Percentiles rank a stretch among this genome's conserved stretches.
Evolutionary conservation across 2,329 filamentous ascomycete species (phyloP).

Genomic region (Ceratocystiopsis sp.): DNA sequence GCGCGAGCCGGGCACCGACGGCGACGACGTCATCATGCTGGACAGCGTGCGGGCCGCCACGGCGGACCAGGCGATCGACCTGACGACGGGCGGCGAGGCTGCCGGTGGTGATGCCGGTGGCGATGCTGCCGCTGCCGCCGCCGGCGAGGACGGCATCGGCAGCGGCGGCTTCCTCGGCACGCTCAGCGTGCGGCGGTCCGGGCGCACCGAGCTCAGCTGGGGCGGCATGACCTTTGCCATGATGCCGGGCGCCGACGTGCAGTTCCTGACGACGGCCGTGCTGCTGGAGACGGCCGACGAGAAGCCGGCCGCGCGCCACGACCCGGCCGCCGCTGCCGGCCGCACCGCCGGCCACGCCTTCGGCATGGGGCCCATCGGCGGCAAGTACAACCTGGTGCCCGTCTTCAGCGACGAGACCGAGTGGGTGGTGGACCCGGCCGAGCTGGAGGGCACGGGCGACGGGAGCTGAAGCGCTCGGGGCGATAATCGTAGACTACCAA

Average conservation of each 20-base stretch:
- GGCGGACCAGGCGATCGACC: conserved; percentile 19
- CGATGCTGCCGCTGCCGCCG: too few species aligned
- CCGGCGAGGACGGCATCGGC: conserved; percentile 4
- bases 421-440: conserved; percentile 22
- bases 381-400: conserved; percentile 42
- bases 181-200: conserved; percentile 42
- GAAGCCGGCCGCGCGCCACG: conserved; percentile 17
- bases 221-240: conserved; percentile 39
- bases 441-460: conserved; percentile 3
- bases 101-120: conserved; percentile 7
- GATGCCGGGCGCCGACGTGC: conserved; percentile 30
- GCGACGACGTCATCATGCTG: conserved; percentile 19
- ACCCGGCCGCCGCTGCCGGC: conserved; percentile 9
- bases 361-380: conserved; percentile 47
- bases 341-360: conserved; percentile 30
- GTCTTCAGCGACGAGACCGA: conserved; percentile 41
- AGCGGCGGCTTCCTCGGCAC: conserved; percentile 40
- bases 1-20: conserved; percentile 19
- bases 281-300: conserved; percentile 41
- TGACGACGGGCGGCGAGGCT: conserved; percentile 18
- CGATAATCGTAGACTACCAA: too few species aligned
- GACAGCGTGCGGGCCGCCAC: conserved; percentile 15
- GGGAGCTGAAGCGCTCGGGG: too few species aligned
- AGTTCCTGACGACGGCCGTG: conserved; percentile 41
- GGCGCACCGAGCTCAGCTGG: conserved; percentile 45